These are phyloP conservation scores for Lactuca sativa DNA, from an alignment of 129 eudicot species.

Conservation along the genomic window DNA sequence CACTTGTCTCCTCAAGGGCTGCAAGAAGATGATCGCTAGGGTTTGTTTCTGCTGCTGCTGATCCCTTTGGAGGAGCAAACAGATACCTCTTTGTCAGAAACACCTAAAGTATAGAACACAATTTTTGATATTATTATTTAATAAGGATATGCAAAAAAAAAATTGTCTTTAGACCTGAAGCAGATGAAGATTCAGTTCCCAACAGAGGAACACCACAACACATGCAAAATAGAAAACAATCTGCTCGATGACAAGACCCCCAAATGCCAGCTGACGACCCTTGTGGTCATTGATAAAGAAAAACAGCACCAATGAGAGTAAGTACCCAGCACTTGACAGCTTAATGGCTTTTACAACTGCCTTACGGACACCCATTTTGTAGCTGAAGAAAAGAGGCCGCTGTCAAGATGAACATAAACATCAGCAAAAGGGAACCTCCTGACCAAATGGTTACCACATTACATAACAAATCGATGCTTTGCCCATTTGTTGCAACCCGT, in stretches of 20 bases:
- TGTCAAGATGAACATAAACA: slow-evolving; percentile 41
- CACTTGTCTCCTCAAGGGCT: slow-evolving; percentile 66
- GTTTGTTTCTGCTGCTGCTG: slow-evolving; percentile 89
- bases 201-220: slow-evolving; percentile 63
- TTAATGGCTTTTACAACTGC: slow-evolving; percentile 52
- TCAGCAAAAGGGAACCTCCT: slow-evolving; percentile 10
- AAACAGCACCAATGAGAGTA: slow-evolving; percentile 42
- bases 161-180: slow-evolving; percentile 52
- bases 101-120: slow-evolving; percentile 41
- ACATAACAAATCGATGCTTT: not conserved
- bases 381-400: slow-evolving; percentile 94
- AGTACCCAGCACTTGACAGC: slow-evolving; percentile 61
- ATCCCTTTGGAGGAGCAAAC: slow-evolving; percentile 95
- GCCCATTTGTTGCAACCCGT: no score
- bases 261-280: slow-evolving; percentile 29
- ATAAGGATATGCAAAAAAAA: not conserved
- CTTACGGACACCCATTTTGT: slow-evolving; percentile 77
- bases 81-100: slow-evolving; percentile 68
- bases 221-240: slow-evolving; percentile 50
- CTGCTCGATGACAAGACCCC: slow-evolving; percentile 49
- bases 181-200: slow-evolving; percentile 77
- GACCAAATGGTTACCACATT: not conserved
- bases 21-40: slow-evolving; percentile 91
- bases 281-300: slow-evolving; percentile 40
- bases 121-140: not conserved